These are phyloP conservation scores for Chalciporus sp. DNA, from an alignment of 1,284 basidiomycete species.

Conservation along the genomic window DNA sequence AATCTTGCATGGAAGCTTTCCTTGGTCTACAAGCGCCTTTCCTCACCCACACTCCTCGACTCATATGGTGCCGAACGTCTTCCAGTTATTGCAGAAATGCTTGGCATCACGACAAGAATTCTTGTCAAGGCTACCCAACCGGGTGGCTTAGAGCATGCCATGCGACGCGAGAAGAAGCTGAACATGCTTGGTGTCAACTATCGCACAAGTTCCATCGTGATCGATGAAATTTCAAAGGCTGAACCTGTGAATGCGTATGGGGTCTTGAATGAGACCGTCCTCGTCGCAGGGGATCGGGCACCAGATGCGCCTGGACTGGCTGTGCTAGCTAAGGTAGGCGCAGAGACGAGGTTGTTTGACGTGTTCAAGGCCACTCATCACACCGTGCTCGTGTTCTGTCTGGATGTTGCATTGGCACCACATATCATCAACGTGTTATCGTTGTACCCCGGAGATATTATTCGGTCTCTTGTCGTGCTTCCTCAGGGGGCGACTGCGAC, in stretches of 20 bases:
- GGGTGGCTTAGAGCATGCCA: background rate
- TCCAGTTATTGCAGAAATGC: too few relatives aligned
- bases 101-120: slow-evolving; percentile 21
- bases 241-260: slow-evolving; percentile 18
- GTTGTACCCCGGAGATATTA: background rate
- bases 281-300: slow-evolving; percentile 23
- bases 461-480: slow-evolving; percentile 17
- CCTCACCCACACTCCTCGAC: too few relatives aligned
- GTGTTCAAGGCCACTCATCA: slow-evolving; percentile 24
- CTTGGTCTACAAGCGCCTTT: too few relatives aligned
- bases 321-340: background rate
- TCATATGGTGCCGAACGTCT: slow-evolving; percentile 34
- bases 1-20: slow-evolving; percentile 38
- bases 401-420: background rate
- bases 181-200: slow-evolving; percentile 39
- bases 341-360: slow-evolving; percentile 25
- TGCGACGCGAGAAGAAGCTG: slow-evolving; percentile 18
- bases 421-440: slow-evolving; percentile 11
- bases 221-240: slow-evolving; percentile 23
- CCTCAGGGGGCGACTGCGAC: slow-evolving; percentile 4
- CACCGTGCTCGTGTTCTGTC: slow-evolving; percentile 28
- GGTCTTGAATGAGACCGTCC: slow-evolving; percentile 5
- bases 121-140: background rate
- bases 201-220: slow-evolving; percentile 33
- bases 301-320: slow-evolving; percentile 21